Evolutionary conservation across 306 rosid genomes (phyloP).

Genomic region (Cucumis melo): DNA sequence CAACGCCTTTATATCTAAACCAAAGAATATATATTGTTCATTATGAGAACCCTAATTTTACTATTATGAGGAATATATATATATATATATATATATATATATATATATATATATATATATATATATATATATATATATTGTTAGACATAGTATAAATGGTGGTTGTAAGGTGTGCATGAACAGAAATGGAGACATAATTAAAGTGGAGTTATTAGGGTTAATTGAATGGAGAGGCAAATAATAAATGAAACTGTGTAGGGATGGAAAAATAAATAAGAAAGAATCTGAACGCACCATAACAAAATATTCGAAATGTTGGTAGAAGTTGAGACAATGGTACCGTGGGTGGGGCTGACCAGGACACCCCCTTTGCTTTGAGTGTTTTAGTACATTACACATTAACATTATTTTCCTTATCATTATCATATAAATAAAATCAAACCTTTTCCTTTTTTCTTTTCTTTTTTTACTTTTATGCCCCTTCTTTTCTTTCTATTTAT

Average conservation of each 20-base stretch:
- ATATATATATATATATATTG: neutral
- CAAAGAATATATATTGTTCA: too few species aligned
- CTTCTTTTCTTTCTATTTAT: neutral
- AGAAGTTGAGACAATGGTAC: constrained; percentile 44
- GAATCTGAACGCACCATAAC: constrained; percentile 34
- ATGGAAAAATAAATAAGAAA: neutral
- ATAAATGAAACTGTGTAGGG: constrained; percentile 4
- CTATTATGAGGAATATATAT: neutral
- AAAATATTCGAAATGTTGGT: constrained; percentile 49
- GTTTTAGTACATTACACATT: neutral
- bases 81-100: too few species aligned
- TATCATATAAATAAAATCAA: neutral
- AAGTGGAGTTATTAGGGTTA: neutral
- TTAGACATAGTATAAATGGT: neutral
- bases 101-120: too few species aligned
- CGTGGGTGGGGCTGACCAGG: constrained; percentile 31
- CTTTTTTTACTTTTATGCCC: neutral
- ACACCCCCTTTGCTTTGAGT: constrained; percentile 22
- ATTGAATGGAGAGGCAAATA: neutral
- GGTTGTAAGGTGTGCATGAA: neutral
- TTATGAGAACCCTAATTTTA: too few species aligned
- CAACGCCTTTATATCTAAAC: too few species aligned
- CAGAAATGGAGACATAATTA: neutral
- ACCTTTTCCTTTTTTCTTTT: neutral
- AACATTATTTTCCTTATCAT: neutral